Percentiles rank a stretch among this genome's conserved stretches.
Conservation (phyloP, 2,329 filamentous ascomycete genomes). For the Diaporthe sp. region DNA sequence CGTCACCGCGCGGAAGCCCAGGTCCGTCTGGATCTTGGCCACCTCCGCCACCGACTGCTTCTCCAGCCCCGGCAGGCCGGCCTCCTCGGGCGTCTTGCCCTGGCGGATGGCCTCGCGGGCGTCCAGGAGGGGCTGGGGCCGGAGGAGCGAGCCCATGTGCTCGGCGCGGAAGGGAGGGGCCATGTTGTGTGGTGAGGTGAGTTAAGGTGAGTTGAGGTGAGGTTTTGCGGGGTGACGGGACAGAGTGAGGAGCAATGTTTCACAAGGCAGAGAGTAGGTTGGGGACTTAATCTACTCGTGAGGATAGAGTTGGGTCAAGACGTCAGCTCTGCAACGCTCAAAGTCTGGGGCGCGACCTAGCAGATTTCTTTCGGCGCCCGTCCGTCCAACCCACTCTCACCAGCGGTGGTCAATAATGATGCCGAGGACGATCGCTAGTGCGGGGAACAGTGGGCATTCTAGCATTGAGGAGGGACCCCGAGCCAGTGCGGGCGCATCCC, state of each 20-base stretch:
- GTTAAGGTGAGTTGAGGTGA: no score
- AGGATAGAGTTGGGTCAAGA: conserved; percentile 3
- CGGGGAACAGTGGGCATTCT: conserved; percentile 23
- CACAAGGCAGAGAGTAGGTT: not conserved
- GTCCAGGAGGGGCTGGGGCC: conserved; percentile 51
- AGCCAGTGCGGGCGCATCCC: not conserved
- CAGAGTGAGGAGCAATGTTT: not conserved
- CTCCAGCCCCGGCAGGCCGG: conserved; percentile 71
- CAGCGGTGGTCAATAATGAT: conserved; percentile 33
- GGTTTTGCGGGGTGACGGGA: not conserved
- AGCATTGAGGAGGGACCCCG: not conserved
- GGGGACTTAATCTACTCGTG: not conserved
- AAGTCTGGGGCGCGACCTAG: not conserved
- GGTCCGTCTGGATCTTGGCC: conserved; percentile 76
- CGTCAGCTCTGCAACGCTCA: not conserved
- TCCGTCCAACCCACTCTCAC: conserved; percentile 16
- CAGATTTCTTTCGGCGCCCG: conserved; percentile 29
- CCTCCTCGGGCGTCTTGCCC: conserved; percentile 65
- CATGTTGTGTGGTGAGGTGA: conserved; percentile 43
- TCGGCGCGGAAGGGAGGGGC: conserved; percentile 53
- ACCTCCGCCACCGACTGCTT: conserved; percentile 76
- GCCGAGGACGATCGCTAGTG: conserved; percentile 22
- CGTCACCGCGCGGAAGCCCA: conserved; percentile 76
- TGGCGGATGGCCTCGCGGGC: conserved; percentile 73
- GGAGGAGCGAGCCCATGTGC: conserved; percentile 54